A percentile compares a stretch with the other conserved stretches of the same genome.
These are phyloP conservation scores for Hymenoscyphus albidus DNA, from an alignment of 2,329 filamentous ascomycete species.

Conservation along the genomic window DNA sequence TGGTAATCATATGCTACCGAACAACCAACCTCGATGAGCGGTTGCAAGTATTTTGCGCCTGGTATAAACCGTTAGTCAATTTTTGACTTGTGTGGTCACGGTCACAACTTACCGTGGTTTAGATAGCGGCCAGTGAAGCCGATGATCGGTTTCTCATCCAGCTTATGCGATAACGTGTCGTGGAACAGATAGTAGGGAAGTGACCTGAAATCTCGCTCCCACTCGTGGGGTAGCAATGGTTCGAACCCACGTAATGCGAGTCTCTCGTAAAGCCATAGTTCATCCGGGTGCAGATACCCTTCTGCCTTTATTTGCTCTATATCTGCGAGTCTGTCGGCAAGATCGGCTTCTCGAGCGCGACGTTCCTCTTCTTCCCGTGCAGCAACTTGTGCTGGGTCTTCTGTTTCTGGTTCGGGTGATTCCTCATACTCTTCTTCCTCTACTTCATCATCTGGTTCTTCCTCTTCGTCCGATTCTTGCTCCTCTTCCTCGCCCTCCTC, in stretches of 20 bases:
- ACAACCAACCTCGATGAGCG: conserved; percentile 29
- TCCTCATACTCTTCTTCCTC: conserved; percentile 12
- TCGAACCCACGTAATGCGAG: conserved; percentile 33
- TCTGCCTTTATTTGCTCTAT: conserved; percentile 25
- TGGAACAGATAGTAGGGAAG: conserved; percentile 30
- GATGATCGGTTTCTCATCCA: conserved; percentile 26
- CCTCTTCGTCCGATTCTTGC: conserved; percentile 7
- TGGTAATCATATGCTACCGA: conserved; percentile 9
- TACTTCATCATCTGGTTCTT: conserved; percentile 8
- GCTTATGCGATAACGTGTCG: conserved; percentile 12
- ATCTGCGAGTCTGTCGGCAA: conserved; percentile 24
- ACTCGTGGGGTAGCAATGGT: conserved; percentile 28
- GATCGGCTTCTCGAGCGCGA: conserved; percentile 30
- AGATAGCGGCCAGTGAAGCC: not conserved
- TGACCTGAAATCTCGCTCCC: conserved; percentile 33
- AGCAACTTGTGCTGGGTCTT: conserved; percentile 14
- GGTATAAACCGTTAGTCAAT: conserved; percentile 13
- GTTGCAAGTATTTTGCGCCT: conserved; percentile 30
- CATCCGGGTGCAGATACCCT: conserved; percentile 32
- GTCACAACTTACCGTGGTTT: not conserved
- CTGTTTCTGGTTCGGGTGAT: conserved; percentile 12
- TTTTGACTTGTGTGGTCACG: too few relatives aligned
- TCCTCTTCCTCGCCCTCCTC: conserved; percentile 11
- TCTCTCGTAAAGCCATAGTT: conserved; percentile 31
- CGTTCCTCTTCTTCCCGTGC: conserved; percentile 31